Evolutionary conservation across 306 rosid genomes (phyloP).

Genomic region (Cyamopsis tetragonoloba): DNA sequence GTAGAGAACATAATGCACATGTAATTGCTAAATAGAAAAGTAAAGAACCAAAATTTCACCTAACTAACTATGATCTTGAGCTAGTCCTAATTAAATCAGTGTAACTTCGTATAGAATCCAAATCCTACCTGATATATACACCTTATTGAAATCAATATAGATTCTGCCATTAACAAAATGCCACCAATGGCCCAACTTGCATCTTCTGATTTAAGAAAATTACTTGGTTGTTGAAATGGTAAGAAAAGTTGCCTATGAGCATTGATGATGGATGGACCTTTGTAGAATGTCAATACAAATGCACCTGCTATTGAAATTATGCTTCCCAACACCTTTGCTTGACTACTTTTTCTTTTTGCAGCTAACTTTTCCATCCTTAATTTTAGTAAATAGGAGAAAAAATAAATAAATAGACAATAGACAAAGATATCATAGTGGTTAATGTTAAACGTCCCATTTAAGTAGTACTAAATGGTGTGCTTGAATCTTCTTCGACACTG

Average conservation of each 20-base stretch:
- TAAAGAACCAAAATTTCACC: not conserved
- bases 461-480: not conserved
- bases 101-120: not conserved
- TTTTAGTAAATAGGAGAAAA: not conserved
- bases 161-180: slow-evolving; percentile 57
- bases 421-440: not conserved
- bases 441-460: not conserved
- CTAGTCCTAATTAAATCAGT: too few relatives aligned
- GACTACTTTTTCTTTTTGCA: slow-evolving; percentile 56
- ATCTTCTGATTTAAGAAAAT: slow-evolving; percentile 27
- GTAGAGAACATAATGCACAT: not conserved
- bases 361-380: slow-evolving; percentile 77
- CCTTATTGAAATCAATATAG: slow-evolving; percentile 67
- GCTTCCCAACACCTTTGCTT: slow-evolving; percentile 78
- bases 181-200: slow-evolving; percentile 67
- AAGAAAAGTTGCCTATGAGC: slow-evolving; percentile 12
- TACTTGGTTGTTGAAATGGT: slow-evolving; percentile 30
- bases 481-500: too few relatives aligned
- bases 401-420: not conserved
- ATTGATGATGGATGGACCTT: slow-evolving; percentile 52
- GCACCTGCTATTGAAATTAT: slow-evolving; percentile 77
- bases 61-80: not conserved
- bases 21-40: not conserved
- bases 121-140: slow-evolving; percentile 72
- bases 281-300: slow-evolving; percentile 73